phyloP scores from a whole-genome alignment of 169 alveolate species.

The Plasmodium gallinaceum region DNA sequence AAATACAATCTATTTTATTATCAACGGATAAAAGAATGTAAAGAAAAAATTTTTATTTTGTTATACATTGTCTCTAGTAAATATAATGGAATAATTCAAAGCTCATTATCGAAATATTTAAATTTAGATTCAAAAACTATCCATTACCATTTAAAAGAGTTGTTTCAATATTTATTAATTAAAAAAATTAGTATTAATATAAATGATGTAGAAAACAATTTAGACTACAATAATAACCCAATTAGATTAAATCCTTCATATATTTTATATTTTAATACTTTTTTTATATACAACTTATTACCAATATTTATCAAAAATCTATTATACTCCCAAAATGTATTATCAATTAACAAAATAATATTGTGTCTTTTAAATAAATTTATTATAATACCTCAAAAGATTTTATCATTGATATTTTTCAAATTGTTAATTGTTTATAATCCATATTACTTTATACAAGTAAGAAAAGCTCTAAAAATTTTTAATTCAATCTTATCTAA shows the following conservation, averaged over 20 bases:
- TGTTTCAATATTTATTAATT: constrained; percentile 56
- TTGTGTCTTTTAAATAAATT: constrained; percentile 53
- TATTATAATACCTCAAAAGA: constrained; percentile 70
- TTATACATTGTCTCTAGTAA: constrained; percentile 37
- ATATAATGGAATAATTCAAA: constrained; percentile 58
- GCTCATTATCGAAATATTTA: constrained; percentile 47
- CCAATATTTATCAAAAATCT: constrained; percentile 70
- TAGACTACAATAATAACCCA: constrained; percentile 5
- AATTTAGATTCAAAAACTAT: constrained; percentile 49
- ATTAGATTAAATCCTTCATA: constrained; percentile 61
- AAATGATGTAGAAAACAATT: constrained; percentile 11
- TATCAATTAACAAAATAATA: constrained; percentile 68
- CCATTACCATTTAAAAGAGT: constrained; percentile 47
- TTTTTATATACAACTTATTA: constrained; percentile 56
- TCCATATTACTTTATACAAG: constrained; percentile 66
- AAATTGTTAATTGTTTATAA: constrained; percentile 68
- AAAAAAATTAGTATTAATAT: constrained; percentile 73
- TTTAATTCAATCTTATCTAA: constrained; percentile 36
- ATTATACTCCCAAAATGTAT: constrained; percentile 57
- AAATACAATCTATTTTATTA: constrained; percentile 69
- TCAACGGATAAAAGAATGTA: constrained; percentile 68
- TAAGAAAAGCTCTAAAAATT: constrained; percentile 58
- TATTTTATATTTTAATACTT: constrained; percentile 53
- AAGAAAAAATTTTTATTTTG: constrained; percentile 67
- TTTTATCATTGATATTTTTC: constrained; percentile 50